phyloP scores from a whole-genome alignment of 768 basidiomycete species.

The Mrakia frigida region DNA sequence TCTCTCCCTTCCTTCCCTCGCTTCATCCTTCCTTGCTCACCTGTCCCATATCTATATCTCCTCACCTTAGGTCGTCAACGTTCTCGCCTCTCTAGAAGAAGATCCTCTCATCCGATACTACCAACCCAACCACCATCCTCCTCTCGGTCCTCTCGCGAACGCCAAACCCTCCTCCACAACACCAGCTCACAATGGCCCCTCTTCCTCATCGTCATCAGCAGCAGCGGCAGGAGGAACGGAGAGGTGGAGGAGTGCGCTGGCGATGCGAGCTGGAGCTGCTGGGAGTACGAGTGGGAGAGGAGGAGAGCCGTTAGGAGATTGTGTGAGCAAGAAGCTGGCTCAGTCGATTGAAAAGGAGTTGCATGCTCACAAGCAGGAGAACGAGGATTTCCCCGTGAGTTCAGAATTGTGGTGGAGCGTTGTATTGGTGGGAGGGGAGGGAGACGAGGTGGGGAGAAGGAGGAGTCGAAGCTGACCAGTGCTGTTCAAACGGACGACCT shows the following conservation, averaged over 20 bases:
- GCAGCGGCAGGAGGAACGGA: constrained; percentile 26
- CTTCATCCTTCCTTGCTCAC: not conserved
- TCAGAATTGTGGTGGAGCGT: too few species aligned
- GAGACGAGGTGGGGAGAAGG: not conserved
- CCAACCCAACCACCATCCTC: constrained; percentile 70
- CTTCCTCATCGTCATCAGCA: constrained; percentile 31
- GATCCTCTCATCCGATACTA: constrained; percentile 92
- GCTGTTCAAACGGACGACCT: not conserved
- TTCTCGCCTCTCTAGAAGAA: constrained; percentile 85
- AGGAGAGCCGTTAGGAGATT: constrained; percentile 55
- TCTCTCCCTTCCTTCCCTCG: not conserved
- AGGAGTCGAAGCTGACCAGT: not conserved
- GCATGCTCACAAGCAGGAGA: constrained; percentile 78
- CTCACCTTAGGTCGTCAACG: constrained; percentile 62
- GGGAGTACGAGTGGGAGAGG: constrained; percentile 20
- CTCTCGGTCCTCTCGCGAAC: constrained; percentile 70
- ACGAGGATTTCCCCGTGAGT: constrained; percentile 50
- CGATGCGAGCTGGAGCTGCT: constrained; percentile 21
- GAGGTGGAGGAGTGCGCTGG: constrained; percentile 43
- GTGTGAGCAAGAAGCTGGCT: constrained; percentile 74
- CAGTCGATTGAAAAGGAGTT: constrained; percentile 74
- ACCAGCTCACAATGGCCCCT: not conserved
- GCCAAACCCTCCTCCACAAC: constrained; percentile 47
- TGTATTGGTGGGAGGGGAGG: too few species aligned
- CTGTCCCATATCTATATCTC: not conserved